phyloP scores from a whole-genome alignment of 768 basidiomycete genomes.

The Chalciporus chontae region DNA sequence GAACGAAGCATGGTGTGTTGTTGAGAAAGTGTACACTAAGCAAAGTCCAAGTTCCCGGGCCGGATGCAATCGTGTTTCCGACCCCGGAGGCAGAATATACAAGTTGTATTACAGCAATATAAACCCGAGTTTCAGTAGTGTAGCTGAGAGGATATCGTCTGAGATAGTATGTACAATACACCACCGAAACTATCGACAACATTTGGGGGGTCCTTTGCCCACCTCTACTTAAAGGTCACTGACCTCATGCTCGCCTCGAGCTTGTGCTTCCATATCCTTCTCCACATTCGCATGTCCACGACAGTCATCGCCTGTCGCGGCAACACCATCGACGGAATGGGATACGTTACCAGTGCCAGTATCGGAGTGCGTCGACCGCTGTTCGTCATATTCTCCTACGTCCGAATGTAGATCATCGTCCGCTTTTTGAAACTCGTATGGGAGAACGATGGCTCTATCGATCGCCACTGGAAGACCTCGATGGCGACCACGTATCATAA shows the following conservation, averaged over 20 bases:
- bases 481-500: slow-evolving; percentile 94
- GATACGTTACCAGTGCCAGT: not conserved
- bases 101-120: no score
- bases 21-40: no score
- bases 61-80: no score
- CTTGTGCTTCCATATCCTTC: not conserved
- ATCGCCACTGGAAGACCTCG: slow-evolving; percentile 86
- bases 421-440: slow-evolving; percentile 52
- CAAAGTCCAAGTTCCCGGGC: no score
- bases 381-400: slow-evolving; percentile 16
- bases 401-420: slow-evolving; percentile 12
- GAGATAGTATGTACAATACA: no score
- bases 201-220: no score
- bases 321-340: not conserved
- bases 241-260: not conserved
- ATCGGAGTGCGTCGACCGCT: slow-evolving; percentile 2
- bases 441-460: slow-evolving; percentile 82
- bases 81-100: no score
- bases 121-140: no score
- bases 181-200: no score
- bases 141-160: no score
- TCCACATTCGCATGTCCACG: not conserved
- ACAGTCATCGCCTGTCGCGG: not conserved
- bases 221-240: not conserved
- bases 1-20: slow-evolving; percentile 13